A percentile compares a stretch with the other conserved stretches of the same genome.
phyloP scores from a whole-genome alignment of 108 stramenopile species.

The Stephanodiscus triporus region DNA sequence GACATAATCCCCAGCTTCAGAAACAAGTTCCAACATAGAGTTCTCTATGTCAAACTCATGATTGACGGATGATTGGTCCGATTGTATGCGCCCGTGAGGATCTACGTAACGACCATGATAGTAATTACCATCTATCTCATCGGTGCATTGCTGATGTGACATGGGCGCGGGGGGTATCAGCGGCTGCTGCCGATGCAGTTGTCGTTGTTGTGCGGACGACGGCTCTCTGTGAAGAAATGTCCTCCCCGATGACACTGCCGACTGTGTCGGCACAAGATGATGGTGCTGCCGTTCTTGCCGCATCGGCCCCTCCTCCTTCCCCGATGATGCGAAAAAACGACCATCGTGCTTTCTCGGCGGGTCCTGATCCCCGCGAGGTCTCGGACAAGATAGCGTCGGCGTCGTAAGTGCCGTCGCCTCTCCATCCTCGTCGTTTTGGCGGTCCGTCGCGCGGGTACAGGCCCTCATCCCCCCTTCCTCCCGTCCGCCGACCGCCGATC shows the following conservation, averaged over 20 bases:
- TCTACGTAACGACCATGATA: background rate
- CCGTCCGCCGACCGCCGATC: background rate
- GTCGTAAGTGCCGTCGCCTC: background rate
- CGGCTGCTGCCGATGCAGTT: background rate
- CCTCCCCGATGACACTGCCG: background rate
- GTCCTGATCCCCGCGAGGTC: background rate
- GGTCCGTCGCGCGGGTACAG: background rate
- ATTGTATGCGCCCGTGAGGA: background rate
- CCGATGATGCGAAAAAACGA: background rate
- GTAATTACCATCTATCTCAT: background rate
- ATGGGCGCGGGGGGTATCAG: background rate
- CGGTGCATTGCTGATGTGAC: background rate
- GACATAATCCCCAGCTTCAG: background rate
- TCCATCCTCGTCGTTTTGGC: background rate
- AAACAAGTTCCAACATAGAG: conserved; percentile 6
- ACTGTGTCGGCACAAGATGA: background rate
- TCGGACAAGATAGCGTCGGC: background rate
- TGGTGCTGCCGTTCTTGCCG: background rate
- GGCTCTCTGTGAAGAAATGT: background rate
- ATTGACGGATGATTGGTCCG: background rate
- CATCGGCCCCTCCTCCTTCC: background rate
- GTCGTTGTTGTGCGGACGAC: background rate
- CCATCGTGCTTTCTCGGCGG: background rate
- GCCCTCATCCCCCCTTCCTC: background rate
- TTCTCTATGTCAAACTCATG: background rate